A percentile compares a stretch with the other conserved stretches of the same genome.
phyloP scores from a whole-genome alignment of 2,329 filamentous ascomycete genomes.

The Botryotinia convoluta region DNA sequence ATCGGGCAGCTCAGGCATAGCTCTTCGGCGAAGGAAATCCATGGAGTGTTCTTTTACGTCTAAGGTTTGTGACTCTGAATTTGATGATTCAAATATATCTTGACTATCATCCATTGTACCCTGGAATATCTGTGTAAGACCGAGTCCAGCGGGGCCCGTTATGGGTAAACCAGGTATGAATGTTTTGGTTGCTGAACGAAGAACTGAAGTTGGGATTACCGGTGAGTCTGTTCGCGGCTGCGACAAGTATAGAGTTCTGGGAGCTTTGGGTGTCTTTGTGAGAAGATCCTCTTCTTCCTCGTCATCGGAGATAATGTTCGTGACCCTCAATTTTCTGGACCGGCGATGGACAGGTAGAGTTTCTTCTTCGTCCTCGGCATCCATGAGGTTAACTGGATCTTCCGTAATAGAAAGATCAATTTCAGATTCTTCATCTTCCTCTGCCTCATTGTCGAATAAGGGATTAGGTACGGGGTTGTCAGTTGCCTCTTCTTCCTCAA shows the following conservation, averaged over 20 bases:
- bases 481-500: constrained; percentile 48
- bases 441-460: constrained; percentile 38
- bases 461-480: constrained; percentile 34
- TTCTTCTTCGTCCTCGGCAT: constrained; percentile 36
- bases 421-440: constrained; percentile 41
- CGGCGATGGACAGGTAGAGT: constrained; percentile 24
- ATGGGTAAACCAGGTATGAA: constrained; percentile 69
- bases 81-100: constrained; percentile 35
- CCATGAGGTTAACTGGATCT: constrained; percentile 30
- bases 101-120: constrained; percentile 75
- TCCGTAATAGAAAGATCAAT: constrained; percentile 37
- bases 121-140: constrained; percentile 86
- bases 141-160: constrained; percentile 60
- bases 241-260: constrained; percentile 34
- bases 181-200: constrained; percentile 66
- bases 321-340: constrained; percentile 28
- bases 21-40: constrained; percentile 46
- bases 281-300: constrained; percentile 43
- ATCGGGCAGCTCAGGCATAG: constrained; percentile 46
- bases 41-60: constrained; percentile 44
- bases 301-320: constrained; percentile 42
- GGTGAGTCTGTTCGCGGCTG: constrained; percentile 46
- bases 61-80: constrained; percentile 30
- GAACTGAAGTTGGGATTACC: constrained; percentile 56
- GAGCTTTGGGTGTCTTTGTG: constrained; percentile 26